Base-by-base conservation (phyloP, 352 stramenopile genomes). In the Elongisporangium anandrum region DNA sequence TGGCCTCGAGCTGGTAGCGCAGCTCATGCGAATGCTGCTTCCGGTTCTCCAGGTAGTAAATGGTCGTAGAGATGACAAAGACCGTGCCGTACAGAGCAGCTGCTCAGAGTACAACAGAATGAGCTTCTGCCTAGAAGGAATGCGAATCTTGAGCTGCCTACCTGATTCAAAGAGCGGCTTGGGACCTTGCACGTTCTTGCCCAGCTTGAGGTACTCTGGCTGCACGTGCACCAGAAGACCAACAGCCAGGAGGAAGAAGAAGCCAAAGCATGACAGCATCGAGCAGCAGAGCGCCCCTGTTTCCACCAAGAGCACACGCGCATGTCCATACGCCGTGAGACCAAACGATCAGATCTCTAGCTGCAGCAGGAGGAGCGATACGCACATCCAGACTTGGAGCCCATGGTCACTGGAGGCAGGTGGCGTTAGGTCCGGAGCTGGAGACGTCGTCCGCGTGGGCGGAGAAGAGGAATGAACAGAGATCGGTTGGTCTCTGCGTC, bases 121-220 rank as follows among this genome's bases (percentile, higher is more conserved):
- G 4, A 41, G 29, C 29, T 41, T 15, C 29, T 13, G 29, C 29
- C 29, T 15, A 8, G 13, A 15, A 41, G 13, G 1, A 41, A 13
- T 15, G 5, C 9, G 9, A 2, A 41, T 8, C 9, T 41, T 41
- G 2, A 8, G 24, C 7, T 9, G 47, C 62, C 19, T 58, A 81
- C 71, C 69, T 13, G 79, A 81, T 57, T 90, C 81, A 52, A 89
- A 88, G 20, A 95, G 77, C 50, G 85, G 75, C n/a, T 68, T 60
- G 9, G 85, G 70, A 17, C 74, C 74, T 50, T 74, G 70, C 24
- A 90, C 77, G 51, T 77, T 83, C 64, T 89, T 90, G 71, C 78
- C 70, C 15, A 90, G 77, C 69, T 93, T 92, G 69, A 95, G 82
- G 70, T 92, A 95, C 64, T 95, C 65, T 10, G 85, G 85, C 60